Base-by-base conservation (phyloP, 1,139 yeast species). In the Hansenula sp. region DNA sequence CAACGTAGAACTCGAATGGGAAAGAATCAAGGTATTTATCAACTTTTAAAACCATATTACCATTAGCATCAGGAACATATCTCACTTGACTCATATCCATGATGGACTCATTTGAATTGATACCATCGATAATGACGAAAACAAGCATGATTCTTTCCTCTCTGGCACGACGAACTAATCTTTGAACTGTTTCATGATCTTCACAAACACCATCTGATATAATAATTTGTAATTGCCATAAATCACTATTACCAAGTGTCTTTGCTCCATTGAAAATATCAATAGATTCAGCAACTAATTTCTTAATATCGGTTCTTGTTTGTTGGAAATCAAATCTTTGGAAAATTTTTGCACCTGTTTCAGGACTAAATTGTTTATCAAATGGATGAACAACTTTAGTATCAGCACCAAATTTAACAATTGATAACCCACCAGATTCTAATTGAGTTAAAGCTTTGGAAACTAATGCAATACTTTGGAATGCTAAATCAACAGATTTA, bases 121-220 rank as follows among this genome's bases (percentile, higher is more conserved):
- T 78, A 18, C 96, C 96, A 62, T 94, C 97, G 42, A 94, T 82
- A 27, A 94, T 77, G 24, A 94, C 96, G 67, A 94, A 94, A 37
- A 94, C 97, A 55, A 92, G 71, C 97, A 94, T 90, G 50, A 94
- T 84, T 56, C 82, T 83, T 52, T 88, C 87, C 52, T 92, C 97
- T 55, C 95, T 76, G 2, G 98, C 98, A 50, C 77, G 79, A 57
- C 98, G 82, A 8, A 92, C 97, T 55, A 90, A 70, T 46, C 92
- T 73, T 51, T 83, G 79, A 39, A 92, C 72, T 0, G 85, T 78
- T 24, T 77, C 92, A 61, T 92, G 98, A 60, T 88, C 94, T 61
- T 92, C 98, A 62, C 97, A 90, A 37, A 92, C 88, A 65, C 98
- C 98, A 67, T 92, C 98, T 4, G 96, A 87, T 33, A 94, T 74